Percentiles rank a stretch among this genome's conserved stretches.
phyloP scores from a whole-genome alignment of 2,329 filamentous ascomycete genomes.

The Peltaster fructicola region DNA sequence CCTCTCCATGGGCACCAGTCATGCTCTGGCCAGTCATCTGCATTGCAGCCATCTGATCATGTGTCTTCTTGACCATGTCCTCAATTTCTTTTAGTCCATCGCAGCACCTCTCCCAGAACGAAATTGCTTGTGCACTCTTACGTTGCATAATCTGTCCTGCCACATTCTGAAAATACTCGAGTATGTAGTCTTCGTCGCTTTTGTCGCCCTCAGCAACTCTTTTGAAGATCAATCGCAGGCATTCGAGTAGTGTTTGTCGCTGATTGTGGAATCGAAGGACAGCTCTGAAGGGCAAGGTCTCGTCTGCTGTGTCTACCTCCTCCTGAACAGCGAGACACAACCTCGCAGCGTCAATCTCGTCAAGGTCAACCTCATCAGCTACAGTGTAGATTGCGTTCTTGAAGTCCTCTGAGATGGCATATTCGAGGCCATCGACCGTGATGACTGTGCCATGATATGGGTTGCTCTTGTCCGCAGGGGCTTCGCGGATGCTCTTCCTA shows the following conservation, averaged over 20 bases:
- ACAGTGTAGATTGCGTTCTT: slow-evolving; percentile 65
- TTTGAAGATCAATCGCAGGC: slow-evolving; percentile 57
- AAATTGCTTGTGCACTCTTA: slow-evolving; percentile 36
- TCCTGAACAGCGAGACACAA: slow-evolving; percentile 53
- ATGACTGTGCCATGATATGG: slow-evolving; percentile 44
- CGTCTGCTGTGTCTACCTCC: slow-evolving; percentile 44
- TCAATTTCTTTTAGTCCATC: slow-evolving; percentile 60
- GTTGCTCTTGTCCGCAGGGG: slow-evolving; percentile 40
- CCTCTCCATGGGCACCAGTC: slow-evolving; percentile 51
- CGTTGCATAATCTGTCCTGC: slow-evolving; percentile 39
- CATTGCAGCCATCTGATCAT: slow-evolving; percentile 58
- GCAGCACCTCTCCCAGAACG: slow-evolving; percentile 59
- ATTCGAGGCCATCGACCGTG: slow-evolving; percentile 55
- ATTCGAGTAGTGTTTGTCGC: slow-evolving; percentile 67
- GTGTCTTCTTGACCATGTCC: slow-evolving; percentile 55
- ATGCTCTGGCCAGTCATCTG: slow-evolving; percentile 53
- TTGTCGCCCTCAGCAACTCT: slow-evolving; percentile 24
- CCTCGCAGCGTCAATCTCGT: slow-evolving; percentile 69
- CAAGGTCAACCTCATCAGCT: slow-evolving; percentile 74
- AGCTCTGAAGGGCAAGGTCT: slow-evolving; percentile 58
- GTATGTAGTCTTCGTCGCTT: slow-evolving; percentile 41
- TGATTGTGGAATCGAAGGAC: slow-evolving; percentile 80
- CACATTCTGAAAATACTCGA: slow-evolving; percentile 37
- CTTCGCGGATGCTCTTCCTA: slow-evolving; percentile 46
- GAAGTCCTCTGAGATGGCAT: slow-evolving; percentile 71